Conservation (phyloP, 768 basidiomycete genomes). For the Termitomyces sp. region DNA sequence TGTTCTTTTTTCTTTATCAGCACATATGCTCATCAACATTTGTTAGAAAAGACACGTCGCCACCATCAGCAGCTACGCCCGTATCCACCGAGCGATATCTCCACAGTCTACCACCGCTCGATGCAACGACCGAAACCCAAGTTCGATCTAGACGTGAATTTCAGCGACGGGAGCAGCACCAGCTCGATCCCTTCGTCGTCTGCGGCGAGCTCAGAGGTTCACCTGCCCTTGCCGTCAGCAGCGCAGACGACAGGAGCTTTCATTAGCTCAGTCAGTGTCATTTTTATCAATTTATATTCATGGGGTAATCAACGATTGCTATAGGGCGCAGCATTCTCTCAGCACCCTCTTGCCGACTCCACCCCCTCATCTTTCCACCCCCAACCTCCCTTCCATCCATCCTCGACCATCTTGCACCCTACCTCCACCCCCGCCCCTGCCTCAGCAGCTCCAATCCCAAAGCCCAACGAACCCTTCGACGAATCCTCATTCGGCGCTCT, state of each 20-base stretch:
- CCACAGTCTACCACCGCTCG: background rate
- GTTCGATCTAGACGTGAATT: conserved; percentile 1
- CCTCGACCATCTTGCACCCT: background rate
- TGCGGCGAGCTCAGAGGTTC: background rate
- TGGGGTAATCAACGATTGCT: no score
- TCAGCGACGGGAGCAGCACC: conserved; percentile 3
- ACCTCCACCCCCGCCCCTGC: background rate
- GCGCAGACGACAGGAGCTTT: background rate
- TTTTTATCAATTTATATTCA: background rate
- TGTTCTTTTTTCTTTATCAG: background rate
- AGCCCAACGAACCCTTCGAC: conserved; percentile 9
- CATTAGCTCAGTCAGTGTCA: background rate
- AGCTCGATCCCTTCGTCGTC: background rate
- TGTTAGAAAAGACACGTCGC: conserved; percentile 1
- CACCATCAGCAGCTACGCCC: background rate
- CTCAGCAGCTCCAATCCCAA: no score
- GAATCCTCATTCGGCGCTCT: conserved; percentile 68
- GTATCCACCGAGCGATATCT: background rate
- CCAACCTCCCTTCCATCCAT: background rate
- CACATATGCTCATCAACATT: background rate
- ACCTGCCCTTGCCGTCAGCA: background rate
- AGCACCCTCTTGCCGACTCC: background rate
- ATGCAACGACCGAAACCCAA: background rate
- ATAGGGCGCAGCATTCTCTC: background rate
- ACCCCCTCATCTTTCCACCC: background rate